Evolutionary conservation across 2,329 filamentous ascomycete species (phyloP), one percentile per base, ranked within the genome.

Genomic region (Aspergillus pseudoterreus): DNA sequence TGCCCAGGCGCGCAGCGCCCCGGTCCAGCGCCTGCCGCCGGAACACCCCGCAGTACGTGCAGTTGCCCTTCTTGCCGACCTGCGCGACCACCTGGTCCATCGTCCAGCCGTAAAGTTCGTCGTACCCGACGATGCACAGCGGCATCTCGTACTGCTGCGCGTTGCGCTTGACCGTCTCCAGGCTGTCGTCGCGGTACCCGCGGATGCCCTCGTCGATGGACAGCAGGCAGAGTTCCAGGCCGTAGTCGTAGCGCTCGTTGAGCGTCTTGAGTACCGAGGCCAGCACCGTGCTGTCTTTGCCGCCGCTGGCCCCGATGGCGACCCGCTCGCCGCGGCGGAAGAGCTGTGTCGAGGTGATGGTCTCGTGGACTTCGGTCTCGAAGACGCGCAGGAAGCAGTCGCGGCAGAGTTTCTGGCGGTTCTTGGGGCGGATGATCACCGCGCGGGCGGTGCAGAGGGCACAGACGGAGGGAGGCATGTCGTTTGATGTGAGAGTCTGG

Each of bases 61-160:
- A 99, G 72, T 99, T 99, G 27, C 92, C 92, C 71, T 96, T 97
- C 76, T 96, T 97, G 12, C 94, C 94, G 46, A 99, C 88, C 44
- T 92, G 90, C 63, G 92, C 88, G 4, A 99, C 95, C 9, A 99
- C 94, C 66, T 97, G 90, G 66, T 99, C 94, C 94, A 99, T 99
- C 1, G 92, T 96, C 94, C 94, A 99, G 8, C 92, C 94, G 69
- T 99, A 99, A 9, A 99, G 78, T 64, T 96, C 88, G 49, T 86
- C 87, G 64, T 99, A 99, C 45, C 92, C 91, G 45, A 99, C 84
- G 50, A 99, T 95, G 62, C 90, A 89, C 45, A 99, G 76, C 0
- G 88, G 84, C 87, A 99, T 95, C 1, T 87, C 84, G 72, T 97
- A 96, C 71, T 97, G 91, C 11, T 82, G 71, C 0, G 92, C 89